Base-by-base conservation (phyloP, 225 moss, liverwort and hornwort genomes). In the Straminergon stramineum region DNA sequence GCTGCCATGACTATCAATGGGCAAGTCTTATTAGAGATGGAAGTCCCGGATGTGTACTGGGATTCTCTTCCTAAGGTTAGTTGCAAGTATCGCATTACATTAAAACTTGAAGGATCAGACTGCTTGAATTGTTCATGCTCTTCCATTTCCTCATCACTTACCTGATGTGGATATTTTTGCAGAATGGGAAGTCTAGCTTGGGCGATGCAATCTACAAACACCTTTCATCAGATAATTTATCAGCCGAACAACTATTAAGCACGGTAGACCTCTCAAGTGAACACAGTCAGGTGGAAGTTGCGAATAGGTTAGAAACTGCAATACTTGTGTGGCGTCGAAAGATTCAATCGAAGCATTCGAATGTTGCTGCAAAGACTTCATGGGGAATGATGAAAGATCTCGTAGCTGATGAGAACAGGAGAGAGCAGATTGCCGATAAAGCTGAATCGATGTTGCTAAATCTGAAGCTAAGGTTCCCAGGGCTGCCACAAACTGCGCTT, bases 1-100 rank as follows among this genome's bases (percentile, higher is more conserved):
- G 97, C 98, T 24, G 98, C 96, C 76, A 98, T 98, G 98, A 95
- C 98, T 84, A 98, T 98, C 76, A 98, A 98, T 84, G 93, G 95
- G 20, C 95, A 94, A 65, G 97, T 97, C 58, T 92, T 98, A 76
- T 89, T 92, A 27, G 98, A 98, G 82, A 98, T 98, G 98, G 97
- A 96, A 91, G 93, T 96, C 4, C 98, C 98, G 18, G 97, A 98
- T 87, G 94, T 95, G 21, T 98, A 98, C 81, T 93, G 96, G 95
- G 98, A 98, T 78, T 93, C 96, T 37, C 95, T 98, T 32, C 98
- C 98, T 11, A 98, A 98, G 96, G 98, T 98, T 55, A 60, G 94
- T 90, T 62, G 51, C 71, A 67, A 63, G 57, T 9, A 24, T 57
- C 18, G 18, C 41, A 18, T 35, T 61, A 17, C 41, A 48, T 60